Percentiles rank a stretch among this genome's conserved stretches.
Evolutionary conservation across 768 basidiomycete species (phyloP).

Genomic region (Panellus pusillus): DNA sequence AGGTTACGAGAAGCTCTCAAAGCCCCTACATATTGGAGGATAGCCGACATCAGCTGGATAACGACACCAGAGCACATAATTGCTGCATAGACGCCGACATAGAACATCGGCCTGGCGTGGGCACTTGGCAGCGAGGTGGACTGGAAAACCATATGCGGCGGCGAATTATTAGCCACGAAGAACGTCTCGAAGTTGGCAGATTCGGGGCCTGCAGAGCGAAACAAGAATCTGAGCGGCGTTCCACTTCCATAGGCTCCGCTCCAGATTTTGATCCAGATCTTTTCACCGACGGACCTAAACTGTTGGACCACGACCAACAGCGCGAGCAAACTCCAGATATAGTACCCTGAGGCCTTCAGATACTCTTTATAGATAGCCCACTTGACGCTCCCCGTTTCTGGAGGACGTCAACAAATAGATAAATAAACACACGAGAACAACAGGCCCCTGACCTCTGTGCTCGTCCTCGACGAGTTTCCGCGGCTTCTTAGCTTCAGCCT

Average conservation of each 20-base stretch:
- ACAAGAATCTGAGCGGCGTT: background rate
- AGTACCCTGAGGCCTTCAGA: constrained; percentile 74
- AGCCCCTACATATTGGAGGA: constrained; percentile 59
- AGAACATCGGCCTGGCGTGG: constrained; percentile 40
- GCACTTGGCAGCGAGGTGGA: constrained; percentile 30
- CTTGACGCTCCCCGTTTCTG: constrained; percentile 75
- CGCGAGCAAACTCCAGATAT: constrained; percentile 58
- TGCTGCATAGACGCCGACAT: constrained; percentile 61
- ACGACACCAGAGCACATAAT: constrained; percentile 41
- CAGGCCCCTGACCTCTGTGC: constrained; percentile 40
- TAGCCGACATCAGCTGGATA: background rate
- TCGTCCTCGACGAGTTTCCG: constrained; percentile 79
- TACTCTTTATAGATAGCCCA: constrained; percentile 72
- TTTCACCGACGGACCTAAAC: constrained; percentile 55
- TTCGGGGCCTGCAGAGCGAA: background rate
- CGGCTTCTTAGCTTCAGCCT: constrained; percentile 52
- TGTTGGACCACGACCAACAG: constrained; percentile 46
- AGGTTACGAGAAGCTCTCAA: constrained; percentile 44
- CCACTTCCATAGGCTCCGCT: constrained; percentile 2
- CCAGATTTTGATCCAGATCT: constrained; percentile 61
- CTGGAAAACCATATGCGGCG: constrained; percentile 24
- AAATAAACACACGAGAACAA: background rate
- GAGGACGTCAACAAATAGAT: no score
- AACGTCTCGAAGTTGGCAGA: no score
- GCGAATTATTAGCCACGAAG: background rate